phyloP scores from a whole-genome alignment of 257 asterid species.

The Solanum megistacrolobum region DNA sequence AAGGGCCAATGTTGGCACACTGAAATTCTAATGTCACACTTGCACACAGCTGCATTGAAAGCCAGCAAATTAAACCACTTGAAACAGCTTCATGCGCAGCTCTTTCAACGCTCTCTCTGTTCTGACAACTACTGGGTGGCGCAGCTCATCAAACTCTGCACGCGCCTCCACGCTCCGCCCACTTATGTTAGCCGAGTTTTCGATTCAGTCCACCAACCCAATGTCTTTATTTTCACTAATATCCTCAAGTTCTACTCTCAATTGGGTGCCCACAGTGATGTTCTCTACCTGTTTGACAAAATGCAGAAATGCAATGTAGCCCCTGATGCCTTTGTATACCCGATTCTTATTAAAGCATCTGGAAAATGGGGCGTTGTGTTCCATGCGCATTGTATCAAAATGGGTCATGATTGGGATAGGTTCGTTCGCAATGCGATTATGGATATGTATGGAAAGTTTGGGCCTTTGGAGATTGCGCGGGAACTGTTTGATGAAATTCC shows the following conservation, averaged over 20 bases:
- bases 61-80: constrained; percentile 21
- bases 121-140: constrained; percentile 32
- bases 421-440: constrained; percentile 45
- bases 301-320: constrained; percentile 32
- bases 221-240: constrained; percentile 37
- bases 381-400: constrained; percentile 43
- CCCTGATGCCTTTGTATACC: constrained; percentile 47
- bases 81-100: constrained; percentile 43
- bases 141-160: constrained; percentile 36
- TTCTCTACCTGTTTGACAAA: constrained; percentile 22
- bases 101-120: constrained; percentile 39
- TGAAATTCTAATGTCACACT: constrained; percentile 10
- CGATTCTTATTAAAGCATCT: constrained; percentile 42
- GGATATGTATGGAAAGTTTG: constrained; percentile 48
- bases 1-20: not conserved
- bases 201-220: constrained; percentile 26
- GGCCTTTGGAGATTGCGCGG: constrained; percentile 45
- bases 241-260: constrained; percentile 35
- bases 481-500: constrained; percentile 55
- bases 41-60: constrained; percentile 13
- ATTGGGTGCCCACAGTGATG: constrained; percentile 20
- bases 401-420: constrained; percentile 34
- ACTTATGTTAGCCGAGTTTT: constrained; percentile 26
- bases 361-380: constrained; percentile 36
- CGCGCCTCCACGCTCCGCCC: constrained; percentile 53